Evolutionary conservation across 2,329 filamentous ascomycete species (phyloP).

Genomic region (Fusarium continuum): DNA sequence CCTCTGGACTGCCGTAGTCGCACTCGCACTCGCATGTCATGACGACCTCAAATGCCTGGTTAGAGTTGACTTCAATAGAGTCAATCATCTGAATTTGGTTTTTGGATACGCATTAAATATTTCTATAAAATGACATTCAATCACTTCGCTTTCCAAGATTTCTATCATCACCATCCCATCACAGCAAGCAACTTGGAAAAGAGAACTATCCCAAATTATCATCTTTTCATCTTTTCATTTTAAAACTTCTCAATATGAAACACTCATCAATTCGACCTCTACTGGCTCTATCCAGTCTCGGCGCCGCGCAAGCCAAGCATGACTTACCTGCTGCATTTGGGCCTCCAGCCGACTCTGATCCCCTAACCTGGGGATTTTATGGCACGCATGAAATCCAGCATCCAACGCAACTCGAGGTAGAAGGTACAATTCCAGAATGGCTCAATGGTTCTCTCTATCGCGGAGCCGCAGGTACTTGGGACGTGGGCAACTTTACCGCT

Average conservation of each 20-base stretch:
- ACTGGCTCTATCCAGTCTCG: not conserved
- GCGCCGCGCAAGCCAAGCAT: not conserved
- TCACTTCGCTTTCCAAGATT: too few species aligned
- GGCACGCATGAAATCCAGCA: conserved; percentile 14
- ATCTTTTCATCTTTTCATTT: too few species aligned
- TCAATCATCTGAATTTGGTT: too few species aligned
- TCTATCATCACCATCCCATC: too few species aligned
- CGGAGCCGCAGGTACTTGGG: conserved; percentile 17
- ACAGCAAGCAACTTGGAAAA: too few species aligned
- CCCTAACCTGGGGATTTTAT: conserved; percentile 20
- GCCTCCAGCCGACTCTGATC: not conserved
- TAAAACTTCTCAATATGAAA: not conserved
- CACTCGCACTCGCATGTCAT: too few species aligned
- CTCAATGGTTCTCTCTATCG: conserved; percentile 23
- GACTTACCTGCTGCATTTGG: not conserved
- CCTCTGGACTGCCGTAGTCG: too few species aligned
- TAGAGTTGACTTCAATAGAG: too few species aligned
- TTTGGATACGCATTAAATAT: too few species aligned
- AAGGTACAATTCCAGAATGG: conserved; percentile 19
- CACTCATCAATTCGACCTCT: not conserved
- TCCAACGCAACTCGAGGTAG: conserved; percentile 2
- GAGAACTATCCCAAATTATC: too few species aligned
- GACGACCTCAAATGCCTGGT: too few species aligned
- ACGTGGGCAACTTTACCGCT: conserved; percentile 22
- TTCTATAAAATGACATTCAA: too few species aligned